phyloP scores from a whole-genome alignment of 116 monocot species.

The Dioscorea cayenensis region DNA sequence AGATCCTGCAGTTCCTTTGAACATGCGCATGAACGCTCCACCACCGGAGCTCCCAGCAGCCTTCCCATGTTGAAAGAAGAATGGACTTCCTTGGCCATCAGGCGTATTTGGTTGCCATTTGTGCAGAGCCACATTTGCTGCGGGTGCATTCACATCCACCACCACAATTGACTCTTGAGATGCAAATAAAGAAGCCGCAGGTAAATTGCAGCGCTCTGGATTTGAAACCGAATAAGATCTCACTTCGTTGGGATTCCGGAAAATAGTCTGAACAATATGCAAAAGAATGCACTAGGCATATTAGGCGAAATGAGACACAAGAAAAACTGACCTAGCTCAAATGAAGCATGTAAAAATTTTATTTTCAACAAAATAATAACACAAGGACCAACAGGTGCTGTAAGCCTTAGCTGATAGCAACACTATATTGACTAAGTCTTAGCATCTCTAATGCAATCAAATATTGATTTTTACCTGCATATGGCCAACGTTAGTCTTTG shows the following conservation, averaged over 20 bases:
- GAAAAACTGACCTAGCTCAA: background rate
- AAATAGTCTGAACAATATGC: conserved; percentile 59
- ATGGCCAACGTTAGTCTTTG: no score
- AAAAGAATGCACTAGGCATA: background rate
- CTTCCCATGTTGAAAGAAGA: conserved; percentile 87
- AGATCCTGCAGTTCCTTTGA: conserved; percentile 56
- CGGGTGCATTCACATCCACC: conserved; percentile 70
- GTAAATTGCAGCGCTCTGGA: conserved; percentile 85
- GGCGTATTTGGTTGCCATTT: conserved; percentile 96
- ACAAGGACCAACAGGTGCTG: no score
- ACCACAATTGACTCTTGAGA: conserved; percentile 76
- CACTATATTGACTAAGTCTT: no score
- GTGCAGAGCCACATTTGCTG: conserved; percentile 68
- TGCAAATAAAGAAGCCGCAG: conserved; percentile 74
- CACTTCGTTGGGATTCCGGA: conserved; percentile 66
- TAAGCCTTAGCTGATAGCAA: no score
- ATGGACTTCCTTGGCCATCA: conserved; percentile 83
- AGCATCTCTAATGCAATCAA: no score
- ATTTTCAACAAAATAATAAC: no score
- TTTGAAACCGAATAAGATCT: conserved; percentile 63
- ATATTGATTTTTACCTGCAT: no score
- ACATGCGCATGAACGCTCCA: conserved; percentile 86
- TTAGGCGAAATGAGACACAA: background rate
- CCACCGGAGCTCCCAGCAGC: conserved; percentile 37
- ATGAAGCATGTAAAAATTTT: background rate